Evolutionary conservation across 2,329 filamentous ascomycete species (phyloP), one percentile per base, ranked within the genome.

Genomic region (Aspergillus sp.): DNA sequence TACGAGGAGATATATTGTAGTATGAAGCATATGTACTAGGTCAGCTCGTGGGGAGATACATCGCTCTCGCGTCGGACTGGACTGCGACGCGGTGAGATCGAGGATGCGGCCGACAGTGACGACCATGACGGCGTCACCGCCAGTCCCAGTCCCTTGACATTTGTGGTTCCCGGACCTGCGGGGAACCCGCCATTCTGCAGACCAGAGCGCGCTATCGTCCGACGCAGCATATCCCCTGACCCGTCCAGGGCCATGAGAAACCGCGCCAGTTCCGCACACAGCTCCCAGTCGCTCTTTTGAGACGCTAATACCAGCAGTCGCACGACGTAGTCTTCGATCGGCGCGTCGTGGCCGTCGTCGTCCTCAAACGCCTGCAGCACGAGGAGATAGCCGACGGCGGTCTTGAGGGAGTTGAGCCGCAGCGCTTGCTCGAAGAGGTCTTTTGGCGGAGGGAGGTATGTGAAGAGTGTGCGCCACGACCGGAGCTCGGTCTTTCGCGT

Each of bases 401-500:
- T 99, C 73, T 97, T 97, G 46, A 99, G 78, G 3, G 88, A 89
- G 3, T 90, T 91, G 51, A 89, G 84, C 59, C 88, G 85, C 9
- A 99, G 76, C 4, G 91, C 93, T 70, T 96, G 90, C 70, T 99
- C 93, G 63, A 99, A 99, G 0, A 99, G 81, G 61, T 94, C 89
- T 64, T 91, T 88, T 3, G 93, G 90, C 1, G 93, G 90, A 1
- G 94, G 94, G 1, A 99, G 80, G 64, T 97, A 91, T 4, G 87
- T 85, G 70, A 99, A 99, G 1, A 99, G 79, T 0, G 94, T 97
- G 54, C 88, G 86, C 94, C 94, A 99, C 51, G 91, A 96, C 36
- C 93, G 86, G 6, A 96, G 86, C 68, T 99, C 94, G 0, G 94
- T 99, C 73, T 99, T 99, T 50, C 94, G 88, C 1, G 94, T 97